These are phyloP conservation scores for Mytilinidion resinicola DNA, from an alignment of 495 filamentous ascomycete species.

Conservation along the genomic window DNA sequence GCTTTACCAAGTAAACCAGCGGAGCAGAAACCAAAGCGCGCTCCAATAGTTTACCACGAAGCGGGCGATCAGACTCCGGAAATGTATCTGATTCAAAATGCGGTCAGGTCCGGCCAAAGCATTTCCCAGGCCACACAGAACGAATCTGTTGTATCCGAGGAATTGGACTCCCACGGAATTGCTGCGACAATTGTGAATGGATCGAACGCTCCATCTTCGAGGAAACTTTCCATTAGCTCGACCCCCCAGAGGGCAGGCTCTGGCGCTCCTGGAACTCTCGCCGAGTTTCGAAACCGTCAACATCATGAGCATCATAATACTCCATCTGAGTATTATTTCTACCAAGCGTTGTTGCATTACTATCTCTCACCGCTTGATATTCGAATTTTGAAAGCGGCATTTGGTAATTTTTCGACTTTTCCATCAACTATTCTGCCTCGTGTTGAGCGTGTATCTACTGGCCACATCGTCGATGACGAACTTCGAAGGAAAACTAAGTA, in stretches of 20 bases:
- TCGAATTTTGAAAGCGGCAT: conserved; percentile 84
- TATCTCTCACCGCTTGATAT: conserved; percentile 94
- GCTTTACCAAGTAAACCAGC: conserved; percentile 46
- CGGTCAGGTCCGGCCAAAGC: conserved; percentile 41
- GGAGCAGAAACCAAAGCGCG: conserved; percentile 41
- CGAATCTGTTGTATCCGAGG: background rate
- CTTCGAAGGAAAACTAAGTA: conserved; percentile 84
- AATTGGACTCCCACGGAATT: background rate
- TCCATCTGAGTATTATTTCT: conserved; percentile 68
- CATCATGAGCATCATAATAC: conserved; percentile 32
- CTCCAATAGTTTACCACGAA: conserved; percentile 46
- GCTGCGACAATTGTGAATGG: background rate
- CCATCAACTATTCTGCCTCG: conserved; percentile 85
- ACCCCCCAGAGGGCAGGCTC: conserved; percentile 16
- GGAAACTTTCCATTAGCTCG: conserved; percentile 14
- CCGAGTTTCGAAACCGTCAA: conserved; percentile 39
- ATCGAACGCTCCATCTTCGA: background rate
- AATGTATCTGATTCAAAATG: conserved; percentile 50
- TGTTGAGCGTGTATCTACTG: conserved; percentile 86
- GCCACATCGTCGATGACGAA: conserved; percentile 86
- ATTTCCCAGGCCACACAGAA: background rate
- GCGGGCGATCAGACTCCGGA: conserved; percentile 44
- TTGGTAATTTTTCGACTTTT: conserved; percentile 75
- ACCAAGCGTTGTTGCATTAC: conserved; percentile 81
- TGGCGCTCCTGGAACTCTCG: conserved; percentile 30